Evolutionary conservation across 129 eudicot species (phyloP).

Genomic region (Mikania micrantha): DNA sequence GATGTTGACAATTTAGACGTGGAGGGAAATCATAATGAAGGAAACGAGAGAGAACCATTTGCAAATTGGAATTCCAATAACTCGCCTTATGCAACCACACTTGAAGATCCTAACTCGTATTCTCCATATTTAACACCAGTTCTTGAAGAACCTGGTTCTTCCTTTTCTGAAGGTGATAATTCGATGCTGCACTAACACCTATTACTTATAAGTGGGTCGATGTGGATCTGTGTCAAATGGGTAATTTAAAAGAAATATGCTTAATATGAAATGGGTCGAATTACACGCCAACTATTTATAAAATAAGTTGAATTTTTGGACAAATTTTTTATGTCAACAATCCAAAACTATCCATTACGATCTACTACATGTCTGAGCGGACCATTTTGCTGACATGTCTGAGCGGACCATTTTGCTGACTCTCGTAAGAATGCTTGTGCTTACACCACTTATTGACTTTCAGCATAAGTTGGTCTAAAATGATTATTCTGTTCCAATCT

Average conservation of each 20-base stretch:
- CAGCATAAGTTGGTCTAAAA: not conserved
- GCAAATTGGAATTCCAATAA: constrained; percentile 54
- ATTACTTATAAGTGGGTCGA: not conserved
- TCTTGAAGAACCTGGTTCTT: constrained; percentile 92
- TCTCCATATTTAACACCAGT: constrained; percentile 85
- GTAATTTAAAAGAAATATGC: too few relatives aligned
- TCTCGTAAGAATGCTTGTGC: not conserved
- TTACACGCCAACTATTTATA: not conserved
- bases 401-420: not conserved
- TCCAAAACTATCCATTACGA: not conserved
- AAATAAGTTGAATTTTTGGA: not conserved
- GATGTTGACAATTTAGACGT: constrained; percentile 34
- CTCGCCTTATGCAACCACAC: constrained; percentile 31
- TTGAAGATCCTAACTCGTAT: constrained; percentile 60
- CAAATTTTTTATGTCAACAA: not conserved
- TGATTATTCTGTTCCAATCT: constrained; percentile 17
- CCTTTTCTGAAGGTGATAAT: constrained; percentile 79
- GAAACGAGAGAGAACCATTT: constrained; percentile 32
- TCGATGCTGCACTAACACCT: not conserved
- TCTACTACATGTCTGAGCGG: not conserved
- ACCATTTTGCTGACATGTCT: not conserved
- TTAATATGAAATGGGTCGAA: not conserved
- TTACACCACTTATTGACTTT: not conserved
- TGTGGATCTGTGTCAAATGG: not conserved
- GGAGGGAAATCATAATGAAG: constrained; percentile 43